Conservation (phyloP, 371 early-diverging fungal genomes). For the Chytridium lagenaria region DNA sequence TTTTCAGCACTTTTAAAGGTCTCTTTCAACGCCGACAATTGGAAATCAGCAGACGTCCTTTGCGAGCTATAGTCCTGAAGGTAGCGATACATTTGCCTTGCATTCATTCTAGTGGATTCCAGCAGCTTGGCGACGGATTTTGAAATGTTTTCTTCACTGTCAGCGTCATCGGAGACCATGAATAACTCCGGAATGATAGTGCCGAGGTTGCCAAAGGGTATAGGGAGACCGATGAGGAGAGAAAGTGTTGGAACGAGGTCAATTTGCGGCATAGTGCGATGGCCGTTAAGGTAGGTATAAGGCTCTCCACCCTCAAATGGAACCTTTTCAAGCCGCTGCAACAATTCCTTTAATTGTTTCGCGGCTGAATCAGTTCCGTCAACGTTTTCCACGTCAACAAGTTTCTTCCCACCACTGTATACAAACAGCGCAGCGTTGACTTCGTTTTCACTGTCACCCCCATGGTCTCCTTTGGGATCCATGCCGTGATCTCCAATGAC, state of each 20-base stretch:
- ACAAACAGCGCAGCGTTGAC: conserved; percentile 84
- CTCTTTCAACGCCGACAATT: background rate
- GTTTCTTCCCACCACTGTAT: conserved; percentile 56
- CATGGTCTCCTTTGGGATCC: conserved; percentile 98
- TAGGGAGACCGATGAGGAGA: conserved; percentile 82
- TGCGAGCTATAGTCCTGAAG: conserved; percentile 58
- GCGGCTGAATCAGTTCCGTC: conserved; percentile 8
- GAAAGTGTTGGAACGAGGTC: conserved; percentile 89
- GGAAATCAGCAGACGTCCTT: conserved; percentile 47
- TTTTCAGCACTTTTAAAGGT: conserved; percentile 42
- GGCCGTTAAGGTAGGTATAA: conserved; percentile 27
- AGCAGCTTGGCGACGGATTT: conserved; percentile 47
- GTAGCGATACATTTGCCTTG: conserved; percentile 80
- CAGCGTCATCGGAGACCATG: conserved; percentile 21
- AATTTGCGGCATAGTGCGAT: conserved; percentile 76
- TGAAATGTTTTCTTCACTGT: conserved; percentile 7
- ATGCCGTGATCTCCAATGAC: conserved; percentile 99
- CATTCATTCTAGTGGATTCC: conserved; percentile 72
- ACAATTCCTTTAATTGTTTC: conserved; percentile 3
- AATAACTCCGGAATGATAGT: conserved; percentile 80
- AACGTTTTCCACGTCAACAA: conserved; percentile 22
- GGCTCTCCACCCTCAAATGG: conserved; percentile 36
- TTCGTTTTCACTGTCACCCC: conserved; percentile 92
- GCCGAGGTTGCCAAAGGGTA: conserved; percentile 92
- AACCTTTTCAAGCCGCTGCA: conserved; percentile 21